Conservation (phyloP, 1,284 basidiomycete genomes). For the Melanopsichium pennsylvanicum region DNA sequence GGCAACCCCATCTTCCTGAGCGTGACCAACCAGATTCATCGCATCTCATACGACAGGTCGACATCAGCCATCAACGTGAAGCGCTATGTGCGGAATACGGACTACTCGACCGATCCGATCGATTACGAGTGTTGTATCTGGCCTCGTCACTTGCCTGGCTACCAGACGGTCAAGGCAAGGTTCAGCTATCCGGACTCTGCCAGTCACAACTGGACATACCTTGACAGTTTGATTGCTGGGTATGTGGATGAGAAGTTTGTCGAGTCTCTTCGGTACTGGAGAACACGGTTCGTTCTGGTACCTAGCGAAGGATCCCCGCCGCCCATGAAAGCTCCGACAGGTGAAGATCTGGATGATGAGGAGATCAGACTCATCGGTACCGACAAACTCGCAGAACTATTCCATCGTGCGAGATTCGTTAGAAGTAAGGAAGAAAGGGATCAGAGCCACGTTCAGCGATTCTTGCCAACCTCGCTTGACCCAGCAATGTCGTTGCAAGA, state of each 20-base stretch:
- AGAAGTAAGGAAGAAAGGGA: constrained; percentile 36
- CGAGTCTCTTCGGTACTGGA: constrained; percentile 75
- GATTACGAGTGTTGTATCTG: constrained; percentile 89
- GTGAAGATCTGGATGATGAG: constrained; percentile 73
- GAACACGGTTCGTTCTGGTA: constrained; percentile 92
- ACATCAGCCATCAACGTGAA: constrained; percentile 87
- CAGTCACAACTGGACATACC: constrained; percentile 66
- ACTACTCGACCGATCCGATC: constrained; percentile 72
- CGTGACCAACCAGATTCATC: constrained; percentile 93
- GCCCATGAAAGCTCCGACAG: constrained; percentile 57
- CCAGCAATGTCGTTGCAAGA: constrained; percentile 60
- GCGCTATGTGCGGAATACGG: constrained; percentile 81
- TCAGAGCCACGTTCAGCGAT: constrained; percentile 44
- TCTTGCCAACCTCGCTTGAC: constrained; percentile 64
- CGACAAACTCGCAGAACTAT: constrained; percentile 87
- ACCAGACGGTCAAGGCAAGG: constrained; percentile 79
- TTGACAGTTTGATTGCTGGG: constrained; percentile 67
- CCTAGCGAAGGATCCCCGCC: constrained; percentile 80
- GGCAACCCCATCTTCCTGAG: constrained; percentile 81
- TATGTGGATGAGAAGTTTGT: constrained; percentile 58
- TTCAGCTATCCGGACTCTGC: constrained; percentile 82
- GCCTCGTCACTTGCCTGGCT: constrained; percentile 86
- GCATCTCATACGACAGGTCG: constrained; percentile 79
- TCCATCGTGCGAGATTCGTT: constrained; percentile 66
- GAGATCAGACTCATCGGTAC: constrained; percentile 88